Base-by-base conservation (phyloP, 768 basidiomycete genomes). In the Boletus barrowsii region DNA sequence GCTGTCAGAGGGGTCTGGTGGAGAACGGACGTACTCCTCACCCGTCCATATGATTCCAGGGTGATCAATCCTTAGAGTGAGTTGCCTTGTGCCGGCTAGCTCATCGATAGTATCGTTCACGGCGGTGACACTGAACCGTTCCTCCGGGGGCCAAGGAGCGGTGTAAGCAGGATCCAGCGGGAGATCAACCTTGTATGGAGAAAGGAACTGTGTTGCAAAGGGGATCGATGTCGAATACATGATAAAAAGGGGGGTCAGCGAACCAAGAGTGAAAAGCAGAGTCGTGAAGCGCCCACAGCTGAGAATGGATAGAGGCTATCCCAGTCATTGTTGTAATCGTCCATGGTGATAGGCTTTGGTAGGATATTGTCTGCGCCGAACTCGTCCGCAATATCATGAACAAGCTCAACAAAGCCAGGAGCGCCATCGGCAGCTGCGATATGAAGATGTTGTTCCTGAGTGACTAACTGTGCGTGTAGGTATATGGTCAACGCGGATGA, bases 21-120 rank as follows among this genome's bases (percentile, higher is more conserved):
- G n/a, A 14, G n/a, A 42, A 43, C n/a, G 20, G 42, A 11, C 9
- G 22, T 10, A 10, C 14, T 10, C 65, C 78, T 49, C 62, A 83
- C 88, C 84, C 4, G 91, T 90, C 93, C 93, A 92, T 48, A 93
- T 94, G 42, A 95, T 73, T 3, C 84, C 87, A 1, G 89, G 89
- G 68, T 95, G 90, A 26, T 80, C 72, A 33, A 95, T 76, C 44
- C 76, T 69, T n/a, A 95, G 66, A 5, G 83, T 87, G 43, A 96
- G 63, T 54, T 77, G 81, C 49, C 93, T 79, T 3, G 87, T 88
- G 2, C 83, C 84, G n/a, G 79, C 79, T 15, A 62, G 66, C 13
- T 75, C 62, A 59, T 90, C 80, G 17, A 81, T 67, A 10, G 69
- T 70, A 51, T 87, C 82, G 40, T 88, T 80, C 26, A 81, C 66